Evolutionary conservation across 441 rosid species (phyloP), one percentile per base, ranked within the genome.

Genomic region (Euphorbia schlechtendalii): DNA sequence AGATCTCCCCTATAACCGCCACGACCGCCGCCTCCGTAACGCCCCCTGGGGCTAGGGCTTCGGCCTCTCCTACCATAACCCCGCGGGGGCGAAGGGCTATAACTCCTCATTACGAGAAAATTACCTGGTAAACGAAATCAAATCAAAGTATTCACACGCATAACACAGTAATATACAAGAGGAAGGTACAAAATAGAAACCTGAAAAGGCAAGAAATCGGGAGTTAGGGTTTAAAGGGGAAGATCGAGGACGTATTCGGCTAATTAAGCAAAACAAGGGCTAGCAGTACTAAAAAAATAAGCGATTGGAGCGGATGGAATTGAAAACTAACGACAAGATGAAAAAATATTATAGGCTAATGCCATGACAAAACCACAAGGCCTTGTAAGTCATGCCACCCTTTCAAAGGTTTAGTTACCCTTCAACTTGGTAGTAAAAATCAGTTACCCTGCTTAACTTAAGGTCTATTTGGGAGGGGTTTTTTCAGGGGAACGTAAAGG

Each of bases 1-100:
- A 80, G 80, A 71, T 92, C 97, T 63, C 51, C n/a, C 17, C 88
- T 83, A 56, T 76, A 71, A 41, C 94, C 90, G 21, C 69, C 68
- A 72, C 69, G 78, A 55, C 78, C 73, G 48, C 96, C 88, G 7
- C 57, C 61, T 38, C 81, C 78, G 68, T 77, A 75, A 14, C 76
- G 82, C 51, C 73, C 88, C 72, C 84, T 73, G 0, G 94, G 92
- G 76, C 86, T 90, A 48, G 96, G 92, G 72, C 92, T 92, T 52
- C 81, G 79, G 24, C 67, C 73, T 65, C 89, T 81, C 75, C 91
- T 77, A 48, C 84, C 73, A 68, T 81, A 83, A 34, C 73, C 76
- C 81, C 92, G 82, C 12, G 92, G 82, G 17, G 96, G 73, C 10
- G 96, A 92, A 49, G 97, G 98, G 68, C 85, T 92, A 79, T 92